Base-by-base conservation (phyloP, 2,329 filamentous ascomycete genomes). In the Penicillium sp. region DNA sequence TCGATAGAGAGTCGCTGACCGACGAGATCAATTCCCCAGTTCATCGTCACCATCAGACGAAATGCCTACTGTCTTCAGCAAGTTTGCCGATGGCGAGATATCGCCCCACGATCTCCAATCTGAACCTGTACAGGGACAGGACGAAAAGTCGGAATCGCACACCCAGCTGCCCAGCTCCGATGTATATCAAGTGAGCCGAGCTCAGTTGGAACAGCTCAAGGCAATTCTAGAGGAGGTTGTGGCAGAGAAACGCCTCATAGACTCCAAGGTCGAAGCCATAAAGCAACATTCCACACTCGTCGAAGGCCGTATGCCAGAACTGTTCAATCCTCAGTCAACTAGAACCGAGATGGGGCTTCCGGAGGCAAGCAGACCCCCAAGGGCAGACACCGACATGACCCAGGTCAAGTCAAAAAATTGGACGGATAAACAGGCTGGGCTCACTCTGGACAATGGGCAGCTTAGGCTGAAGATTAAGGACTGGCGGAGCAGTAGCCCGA, bases 41-140 rank as follows among this genome's bases (percentile, higher is more conserved):
- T 22, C 2, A 7, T 7, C 6, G 24, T 4, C n/a, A 17, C 17
- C 9, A 24, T 9, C 22, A 17, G 6, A 21, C 9, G 13, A 35
- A 17, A 48, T 48, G 45, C 31, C 45, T 10, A 35, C 45, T 19
- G 6, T 48, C 7, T 15, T 37, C 4, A 48, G 45, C 45, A 43
- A 43, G 39, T 24, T 32, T 8, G 22, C 12, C 8, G 13, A 12
- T 10, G 17, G 12, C 4, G 26, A 22, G 9, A 12, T 17, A 17
- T 6, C 17, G 2, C 12, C 24, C n/a, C 9, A 15, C 2, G 4
- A 17, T 9, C 15, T 13, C 9, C 41, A 10, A 24, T 4, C 13
- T 12, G 15, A 3, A 0, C 6, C 41, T n/a, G 15, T 10, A 26
- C 15, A 17, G 9, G 9, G 38, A 8, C n/a, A 28, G 2, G 15